Conservation (phyloP, 345 rosid species). For the Citrus sp. region DNA sequence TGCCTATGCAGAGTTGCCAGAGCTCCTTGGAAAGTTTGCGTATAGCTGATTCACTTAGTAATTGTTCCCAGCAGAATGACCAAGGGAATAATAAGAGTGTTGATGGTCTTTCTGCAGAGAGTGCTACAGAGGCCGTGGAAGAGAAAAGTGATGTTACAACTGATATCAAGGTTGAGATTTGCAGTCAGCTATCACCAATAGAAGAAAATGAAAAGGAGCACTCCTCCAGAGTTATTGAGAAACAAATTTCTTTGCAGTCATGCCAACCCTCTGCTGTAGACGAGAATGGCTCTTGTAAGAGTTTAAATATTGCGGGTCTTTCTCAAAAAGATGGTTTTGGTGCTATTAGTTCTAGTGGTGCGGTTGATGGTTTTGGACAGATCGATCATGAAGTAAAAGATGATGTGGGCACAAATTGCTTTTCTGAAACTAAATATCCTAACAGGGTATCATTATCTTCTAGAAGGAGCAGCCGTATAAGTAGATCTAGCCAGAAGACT, state of each 20-base stretch:
- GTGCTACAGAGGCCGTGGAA: slow-evolving; percentile 18
- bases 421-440: slow-evolving; percentile 35
- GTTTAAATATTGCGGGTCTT: slow-evolving; percentile 21
- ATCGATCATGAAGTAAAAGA: slow-evolving; percentile 36
- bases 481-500: slow-evolving; percentile 42
- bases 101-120: slow-evolving; percentile 16
- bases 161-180: slow-evolving; percentile 27
- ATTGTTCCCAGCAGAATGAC: slow-evolving; percentile 23
- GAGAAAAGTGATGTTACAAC: slow-evolving; percentile 31
- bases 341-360: slow-evolving; percentile 26
- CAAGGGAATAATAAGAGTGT: slow-evolving; percentile 13
- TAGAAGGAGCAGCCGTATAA: slow-evolving; percentile 36
- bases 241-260: slow-evolving; percentile 10
- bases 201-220: slow-evolving; percentile 31
- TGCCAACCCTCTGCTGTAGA: slow-evolving; percentile 17
- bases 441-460: slow-evolving; percentile 32
- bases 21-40: slow-evolving; percentile 21
- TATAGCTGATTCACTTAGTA: slow-evolving; percentile 19
- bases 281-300: slow-evolving; percentile 29
- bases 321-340: slow-evolving; percentile 23
- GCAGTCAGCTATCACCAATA: slow-evolving; percentile 15
- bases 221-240: slow-evolving; percentile 20
- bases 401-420: slow-evolving; percentile 33
- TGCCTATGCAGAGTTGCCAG: slow-evolving; percentile 16
- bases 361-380: slow-evolving; percentile 27